Evolutionary conservation across 306 rosid species (phyloP).

Genomic region (Casuarina cunninghamiana): DNA sequence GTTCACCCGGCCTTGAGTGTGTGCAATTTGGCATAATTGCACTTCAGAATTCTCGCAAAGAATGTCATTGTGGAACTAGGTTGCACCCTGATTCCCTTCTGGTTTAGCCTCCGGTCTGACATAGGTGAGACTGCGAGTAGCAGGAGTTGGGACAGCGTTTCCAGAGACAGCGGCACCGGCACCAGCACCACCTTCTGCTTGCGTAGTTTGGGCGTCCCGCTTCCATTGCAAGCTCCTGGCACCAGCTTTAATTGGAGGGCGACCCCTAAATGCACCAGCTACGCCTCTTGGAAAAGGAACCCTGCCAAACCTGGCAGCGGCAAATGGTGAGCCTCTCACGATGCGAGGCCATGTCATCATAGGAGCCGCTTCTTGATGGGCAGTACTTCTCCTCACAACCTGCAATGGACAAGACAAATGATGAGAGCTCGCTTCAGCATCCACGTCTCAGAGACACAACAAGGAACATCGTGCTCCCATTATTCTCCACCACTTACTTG

Average conservation of each 20-base stretch:
- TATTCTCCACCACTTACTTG: not conserved
- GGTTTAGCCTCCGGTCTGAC: conserved; percentile 85
- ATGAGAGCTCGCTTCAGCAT: conserved; percentile 4
- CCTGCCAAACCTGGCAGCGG: conserved; percentile 67
- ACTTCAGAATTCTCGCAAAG: not conserved
- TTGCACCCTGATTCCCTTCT: conserved; percentile 47
- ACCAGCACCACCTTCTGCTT: conserved; percentile 44
- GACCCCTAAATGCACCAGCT: conserved; percentile 67
- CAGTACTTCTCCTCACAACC: conserved; percentile 76
- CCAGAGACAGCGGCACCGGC: conserved; percentile 31
- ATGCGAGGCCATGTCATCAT: conserved; percentile 62
- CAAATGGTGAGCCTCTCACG: conserved; percentile 55
- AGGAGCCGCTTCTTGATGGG: conserved; percentile 61
- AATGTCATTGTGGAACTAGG: conserved; percentile 29
- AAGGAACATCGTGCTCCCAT: conserved; percentile 2
- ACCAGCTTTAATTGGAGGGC: conserved; percentile 62
- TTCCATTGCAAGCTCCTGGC: conserved; percentile 96
- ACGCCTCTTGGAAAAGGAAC: conserved; percentile 72
- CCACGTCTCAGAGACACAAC: conserved; percentile 11
- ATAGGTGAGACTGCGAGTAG: conserved; percentile 74
- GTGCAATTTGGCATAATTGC: conserved; percentile 3
- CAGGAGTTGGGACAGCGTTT: conserved; percentile 33
- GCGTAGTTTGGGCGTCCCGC: conserved; percentile 64
- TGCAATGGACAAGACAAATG: conserved; percentile 30
- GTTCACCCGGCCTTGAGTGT: conserved; percentile 12